phyloP scores from a whole-genome alignment of 1,139 yeast species.

The Sugiyamaella xylanicola region DNA sequence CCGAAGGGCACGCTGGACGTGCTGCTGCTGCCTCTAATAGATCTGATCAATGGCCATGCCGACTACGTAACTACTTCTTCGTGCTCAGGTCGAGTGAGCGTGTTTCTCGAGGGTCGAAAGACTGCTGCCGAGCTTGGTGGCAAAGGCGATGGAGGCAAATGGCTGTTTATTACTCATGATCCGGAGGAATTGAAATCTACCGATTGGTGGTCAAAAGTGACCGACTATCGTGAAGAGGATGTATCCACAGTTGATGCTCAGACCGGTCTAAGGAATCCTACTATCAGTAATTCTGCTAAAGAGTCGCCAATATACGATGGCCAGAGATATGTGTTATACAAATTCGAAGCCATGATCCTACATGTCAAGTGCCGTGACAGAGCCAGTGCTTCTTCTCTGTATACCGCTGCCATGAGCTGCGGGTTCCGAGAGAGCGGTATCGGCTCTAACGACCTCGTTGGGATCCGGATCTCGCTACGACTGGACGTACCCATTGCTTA shows the following conservation, averaged over 20 bases:
- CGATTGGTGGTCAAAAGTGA: conserved; percentile 51
- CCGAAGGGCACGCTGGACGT: conserved; percentile 85
- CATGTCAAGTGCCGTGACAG: conserved; percentile 77
- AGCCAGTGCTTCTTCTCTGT: conserved; percentile 60
- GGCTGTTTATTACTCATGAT: conserved; percentile 84
- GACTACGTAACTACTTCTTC: conserved; percentile 86
- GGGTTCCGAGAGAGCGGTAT: conserved; percentile 90
- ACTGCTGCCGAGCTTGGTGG: conserved; percentile 55
- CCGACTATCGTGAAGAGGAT: conserved; percentile 25
- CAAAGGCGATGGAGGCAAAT: conserved; percentile 81
- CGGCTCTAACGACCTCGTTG: conserved; percentile 77
- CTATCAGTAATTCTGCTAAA: neutral
- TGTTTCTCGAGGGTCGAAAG: conserved; percentile 67
- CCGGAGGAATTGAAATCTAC: conserved; percentile 46
- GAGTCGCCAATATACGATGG: neutral
- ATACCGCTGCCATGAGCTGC: conserved; percentile 73
- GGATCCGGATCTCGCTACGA: conserved; percentile 69
- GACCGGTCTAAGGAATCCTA: neutral
- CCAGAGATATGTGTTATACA: conserved; percentile 61
- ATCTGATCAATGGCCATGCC: conserved; percentile 59
- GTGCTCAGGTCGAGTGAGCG: conserved; percentile 84
- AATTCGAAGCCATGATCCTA: conserved; percentile 80
- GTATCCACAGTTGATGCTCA: conserved; percentile 4
- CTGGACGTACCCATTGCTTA: conserved; percentile 75
- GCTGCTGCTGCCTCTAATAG: conserved; percentile 68